A percentile compares a stretch with the other conserved stretches of the same genome.
These are phyloP conservation scores for Onygena corvina DNA, from an alignment of 2,329 filamentous ascomycete species.

Conservation along the genomic window DNA sequence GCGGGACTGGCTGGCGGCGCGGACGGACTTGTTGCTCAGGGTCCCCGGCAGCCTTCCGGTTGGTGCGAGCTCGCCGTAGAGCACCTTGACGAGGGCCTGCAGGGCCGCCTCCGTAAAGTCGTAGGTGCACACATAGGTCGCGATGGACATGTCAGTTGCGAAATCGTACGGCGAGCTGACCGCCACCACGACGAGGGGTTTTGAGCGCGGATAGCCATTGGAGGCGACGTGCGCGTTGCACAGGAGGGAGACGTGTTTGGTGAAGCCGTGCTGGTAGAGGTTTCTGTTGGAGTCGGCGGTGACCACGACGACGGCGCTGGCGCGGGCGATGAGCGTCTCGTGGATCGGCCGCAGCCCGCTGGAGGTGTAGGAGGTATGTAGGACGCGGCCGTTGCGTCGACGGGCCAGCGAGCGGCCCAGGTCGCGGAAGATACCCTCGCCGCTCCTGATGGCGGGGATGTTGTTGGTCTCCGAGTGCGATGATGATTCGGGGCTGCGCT, in stretches of 20 bases:
- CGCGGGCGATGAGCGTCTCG: conserved; percentile 80
- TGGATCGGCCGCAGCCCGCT: conserved; percentile 87
- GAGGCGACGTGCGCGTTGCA: conserved; percentile 43
- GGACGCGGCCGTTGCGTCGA: conserved; percentile 69
- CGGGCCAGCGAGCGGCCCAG: conserved; percentile 78
- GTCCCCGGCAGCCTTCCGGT: conserved; percentile 53
- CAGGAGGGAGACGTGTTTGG: conserved; percentile 92
- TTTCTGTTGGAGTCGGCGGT: conserved; percentile 92
- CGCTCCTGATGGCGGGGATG: conserved; percentile 72
- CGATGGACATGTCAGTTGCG: conserved; percentile 78
- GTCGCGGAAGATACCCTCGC: conserved; percentile 84
- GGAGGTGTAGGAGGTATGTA: conserved; percentile 90
- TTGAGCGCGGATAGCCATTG: conserved; percentile 37
- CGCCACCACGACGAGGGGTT: conserved; percentile 78
- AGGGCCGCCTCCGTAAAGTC: conserved; percentile 92
- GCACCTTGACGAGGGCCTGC: conserved; percentile 65
- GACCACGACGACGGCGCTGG: conserved; percentile 76
- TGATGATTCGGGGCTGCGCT: conserved; percentile 30
- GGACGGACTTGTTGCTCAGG: conserved; percentile 63
- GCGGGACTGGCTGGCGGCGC: conserved; percentile 67
- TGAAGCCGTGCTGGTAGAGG: conserved; percentile 85
- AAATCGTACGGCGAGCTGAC: conserved; percentile 97
- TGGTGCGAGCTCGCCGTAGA: conserved; percentile 62
- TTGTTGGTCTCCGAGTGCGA: conserved; percentile 43
- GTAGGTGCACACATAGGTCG: conserved; percentile 89